Percentiles rank a stretch among this genome's conserved stretches.
Evolutionary conservation across 106 monocot species (phyloP).

Genomic region (Triglochin maritima): DNA sequence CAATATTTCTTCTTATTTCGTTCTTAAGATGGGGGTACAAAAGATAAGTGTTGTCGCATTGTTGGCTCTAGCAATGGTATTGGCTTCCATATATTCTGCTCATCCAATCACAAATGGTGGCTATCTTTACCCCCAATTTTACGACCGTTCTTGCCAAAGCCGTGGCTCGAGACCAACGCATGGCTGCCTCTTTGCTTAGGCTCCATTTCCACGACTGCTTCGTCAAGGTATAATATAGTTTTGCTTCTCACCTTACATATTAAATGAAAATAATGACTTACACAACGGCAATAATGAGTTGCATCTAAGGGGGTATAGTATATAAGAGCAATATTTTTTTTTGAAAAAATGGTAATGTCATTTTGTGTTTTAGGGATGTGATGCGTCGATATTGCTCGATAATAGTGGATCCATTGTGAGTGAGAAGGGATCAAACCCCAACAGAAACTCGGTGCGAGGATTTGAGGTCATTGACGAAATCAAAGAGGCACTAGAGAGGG

Average conservation of each 20-base stretch:
- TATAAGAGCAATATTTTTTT: too few relatives aligned
- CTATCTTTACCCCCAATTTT: constrained; percentile 16
- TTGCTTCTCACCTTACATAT: too few relatives aligned
- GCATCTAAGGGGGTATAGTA: too few relatives aligned
- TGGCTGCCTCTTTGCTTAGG: constrained; percentile 19
- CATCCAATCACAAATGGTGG: background rate
- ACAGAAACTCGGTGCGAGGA: constrained; percentile 29
- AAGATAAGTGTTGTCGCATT: background rate
- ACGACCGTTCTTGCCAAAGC: constrained; percentile 15
- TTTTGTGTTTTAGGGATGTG: constrained; percentile 36
- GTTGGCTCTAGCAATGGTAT: background rate
- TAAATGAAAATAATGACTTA: too few relatives aligned
- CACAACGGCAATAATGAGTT: too few relatives aligned
- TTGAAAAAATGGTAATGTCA: background rate
- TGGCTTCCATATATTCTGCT: background rate
- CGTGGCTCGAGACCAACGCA: constrained; percentile 10
- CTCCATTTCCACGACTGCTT: constrained; percentile 30
- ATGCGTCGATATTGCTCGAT: constrained; percentile 49
- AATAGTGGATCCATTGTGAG: constrained; percentile 21
- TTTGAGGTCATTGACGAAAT: constrained; percentile 49
- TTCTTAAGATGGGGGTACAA: too few relatives aligned
- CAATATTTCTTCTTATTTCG: too few relatives aligned
- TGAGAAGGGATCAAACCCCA: constrained; percentile 49
- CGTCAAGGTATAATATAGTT: constrained; percentile 17
- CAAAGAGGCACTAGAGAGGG: constrained; percentile 42